These are phyloP conservation scores for Aquilaria agallochum DNA, from an alignment of 441 rosid genomes.

Conservation along the genomic window DNA sequence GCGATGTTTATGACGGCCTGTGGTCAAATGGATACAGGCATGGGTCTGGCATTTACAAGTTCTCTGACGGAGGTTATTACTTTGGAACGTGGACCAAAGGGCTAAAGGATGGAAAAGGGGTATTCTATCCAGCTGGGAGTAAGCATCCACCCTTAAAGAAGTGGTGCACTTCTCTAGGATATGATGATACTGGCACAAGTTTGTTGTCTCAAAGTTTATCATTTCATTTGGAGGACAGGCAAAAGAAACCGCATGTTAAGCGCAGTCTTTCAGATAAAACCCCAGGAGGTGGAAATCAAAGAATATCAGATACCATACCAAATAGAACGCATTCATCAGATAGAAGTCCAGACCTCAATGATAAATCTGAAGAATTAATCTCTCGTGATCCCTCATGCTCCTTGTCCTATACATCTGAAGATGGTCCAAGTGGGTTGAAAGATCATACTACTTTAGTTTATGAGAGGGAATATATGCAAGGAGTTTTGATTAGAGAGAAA, in stretches of 20 bases:
- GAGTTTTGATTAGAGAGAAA: conserved; percentile 70
- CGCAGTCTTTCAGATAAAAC: conserved; percentile 62
- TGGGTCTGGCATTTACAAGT: conserved; percentile 80
- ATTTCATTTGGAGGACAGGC: conserved; percentile 32
- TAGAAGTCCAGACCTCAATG: conserved; percentile 28
- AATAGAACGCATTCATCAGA: conserved; percentile 38
- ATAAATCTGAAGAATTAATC: conserved; percentile 31
- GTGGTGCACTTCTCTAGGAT: conserved; percentile 40
- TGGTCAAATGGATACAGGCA: conserved; percentile 77
- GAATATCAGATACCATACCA: conserved; percentile 42
- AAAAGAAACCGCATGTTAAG: conserved; percentile 27
- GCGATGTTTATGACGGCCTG: conserved; percentile 70
- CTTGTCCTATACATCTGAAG: conserved; percentile 27
- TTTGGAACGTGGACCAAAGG: conserved; percentile 76
- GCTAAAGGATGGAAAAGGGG: conserved; percentile 81
- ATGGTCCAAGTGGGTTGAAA: conserved; percentile 31
- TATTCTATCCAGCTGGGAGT: conserved; percentile 71
- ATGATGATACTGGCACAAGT: conserved; percentile 32
- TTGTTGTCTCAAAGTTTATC: conserved; percentile 41
- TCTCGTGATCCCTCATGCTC: conserved; percentile 29
- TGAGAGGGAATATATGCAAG: conserved; percentile 91
- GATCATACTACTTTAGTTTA: conserved; percentile 30
- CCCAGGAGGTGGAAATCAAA: conserved; percentile 24
- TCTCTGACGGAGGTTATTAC: conserved; percentile 67
- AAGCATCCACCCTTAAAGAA: conserved; percentile 59